Base-by-base conservation (phyloP, 2,329 filamentous ascomycete genomes). In the Nemania sp. region DNA sequence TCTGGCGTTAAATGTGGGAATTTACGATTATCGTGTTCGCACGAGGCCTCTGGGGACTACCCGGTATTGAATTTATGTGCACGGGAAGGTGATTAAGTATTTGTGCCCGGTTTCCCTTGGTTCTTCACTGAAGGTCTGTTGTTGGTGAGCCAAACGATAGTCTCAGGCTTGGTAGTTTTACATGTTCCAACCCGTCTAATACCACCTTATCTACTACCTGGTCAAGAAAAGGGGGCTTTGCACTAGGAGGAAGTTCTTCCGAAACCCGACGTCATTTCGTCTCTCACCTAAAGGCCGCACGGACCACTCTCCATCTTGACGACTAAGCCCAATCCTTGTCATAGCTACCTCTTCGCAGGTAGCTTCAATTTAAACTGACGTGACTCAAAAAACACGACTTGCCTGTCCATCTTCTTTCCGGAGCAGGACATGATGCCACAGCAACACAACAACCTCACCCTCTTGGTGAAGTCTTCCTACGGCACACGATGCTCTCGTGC, bases 401-500 rank as follows among this genome's bases (percentile, higher is more conserved):
- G n/a, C 47, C 57, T 58, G 57, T 60, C 54, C 55, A 29, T 63
- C 53, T 55, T 59, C 62, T 64, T 59, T 56, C 46, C 32, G 7
- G 51, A 37, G 40, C 65, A 67, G 48, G 63, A 29, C 59, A 66
- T 60, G 55, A 71, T 71, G 69, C 54, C 62, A 63, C 39, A 42
- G 65, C 52, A 50, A 65, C 47, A 48, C 39, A 34, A 52, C 50
- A 20, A 42, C 43, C 54, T 53, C 49, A 65, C 67, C 67, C 57
- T 54, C 29, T 58, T 53, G 69, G 67, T 65, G 54, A 60, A 47
- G 46, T 20, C 59, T 46, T 55, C 29, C 55, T 56, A 55, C 45
- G 61, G 65, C 54, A 60, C 60, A 65, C 47, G 48, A 71, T 73
- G 67, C 60, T 62, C 47, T 55, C 58, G 61, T 59, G 57, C 54